Evolutionary conservation across 1,139 yeast genomes (phyloP), one percentile per base, ranked within the genome.

Genomic region (Saccharomycopsis hybrid): DNA sequence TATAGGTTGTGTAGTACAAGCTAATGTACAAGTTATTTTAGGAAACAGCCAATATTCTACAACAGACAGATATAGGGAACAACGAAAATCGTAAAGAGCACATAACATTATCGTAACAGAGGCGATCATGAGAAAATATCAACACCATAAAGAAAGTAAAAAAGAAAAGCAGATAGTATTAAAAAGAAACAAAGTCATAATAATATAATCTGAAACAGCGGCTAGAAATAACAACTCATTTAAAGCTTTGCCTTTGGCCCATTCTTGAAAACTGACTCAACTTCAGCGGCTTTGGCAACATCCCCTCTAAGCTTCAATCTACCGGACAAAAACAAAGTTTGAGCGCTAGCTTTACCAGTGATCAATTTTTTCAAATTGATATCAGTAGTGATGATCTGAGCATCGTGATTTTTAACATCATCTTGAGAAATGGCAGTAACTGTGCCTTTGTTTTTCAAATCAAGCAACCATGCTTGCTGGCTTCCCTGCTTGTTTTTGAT

Each of bases 241-340:
- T 63, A 75, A 49, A 77, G 67, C 65, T 76, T 77, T 46, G 80
- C 66, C 65, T 71, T 70, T 27, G 65, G 60, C 50, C 82, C 35
- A 2, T 37, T 68, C 73, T 83, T 83, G 70, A 86, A 77, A 47
- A 86, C 81, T 46, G 76, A 69, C 69, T 86, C 95, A 56, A 85
- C 78, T 55, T 81, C 77, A 52, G 90, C 80, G 55, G 95, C 95
- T 75, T 87, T 86, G 90, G 85, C 84, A 72, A 86, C 83, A 71
- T 86, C 85, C 61, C 95, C 95, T 74, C 81, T 84, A 58, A 86
- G 82, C 76, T 86, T 86, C 67, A 86, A 76, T 68, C 83, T 84
- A 51, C 95, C 95, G 62, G 78, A 72, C 85, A 86, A 79, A 69
- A 85, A 86, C 62, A 87, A 76, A 71, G 82, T 83, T 68, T 86